A percentile compares a stretch with the other conserved stretches of the same genome.
phyloP scores from a whole-genome alignment of 2,329 filamentous ascomycete genomes.

The Pseudocercospora fuligena region DNA sequence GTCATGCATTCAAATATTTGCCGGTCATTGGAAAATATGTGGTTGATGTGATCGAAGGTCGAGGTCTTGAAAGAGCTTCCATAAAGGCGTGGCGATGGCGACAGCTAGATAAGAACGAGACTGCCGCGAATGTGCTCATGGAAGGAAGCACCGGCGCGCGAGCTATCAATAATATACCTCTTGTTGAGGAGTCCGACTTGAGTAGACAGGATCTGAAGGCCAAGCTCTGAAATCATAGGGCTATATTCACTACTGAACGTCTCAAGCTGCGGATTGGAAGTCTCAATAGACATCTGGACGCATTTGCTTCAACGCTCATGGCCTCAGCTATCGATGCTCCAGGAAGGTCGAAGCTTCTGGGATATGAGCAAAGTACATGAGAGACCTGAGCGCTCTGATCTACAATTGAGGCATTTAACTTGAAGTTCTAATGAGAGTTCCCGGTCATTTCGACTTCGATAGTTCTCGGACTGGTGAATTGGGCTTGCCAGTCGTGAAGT shows the following conservation, averaged over 20 bases:
- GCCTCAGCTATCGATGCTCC: too few relatives aligned
- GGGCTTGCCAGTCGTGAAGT: conserved; percentile 55
- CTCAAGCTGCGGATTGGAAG: too few relatives aligned
- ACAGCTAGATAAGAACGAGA: background rate
- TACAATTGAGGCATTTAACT: too few relatives aligned
- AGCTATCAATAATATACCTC: background rate
- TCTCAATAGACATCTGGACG: too few relatives aligned
- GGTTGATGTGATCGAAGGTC: background rate
- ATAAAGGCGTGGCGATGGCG: background rate
- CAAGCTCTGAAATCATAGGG: background rate
- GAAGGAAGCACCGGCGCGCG: background rate
- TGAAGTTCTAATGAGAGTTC: too few relatives aligned
- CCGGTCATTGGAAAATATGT: background rate
- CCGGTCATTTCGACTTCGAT: too few relatives aligned
- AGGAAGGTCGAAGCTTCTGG: too few relatives aligned
- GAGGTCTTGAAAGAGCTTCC: background rate
- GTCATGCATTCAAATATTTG: too few relatives aligned
- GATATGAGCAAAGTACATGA: too few relatives aligned
- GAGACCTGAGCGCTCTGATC: too few relatives aligned
- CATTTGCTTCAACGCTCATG: too few relatives aligned
- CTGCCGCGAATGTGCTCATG: background rate
- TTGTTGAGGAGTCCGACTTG: background rate
- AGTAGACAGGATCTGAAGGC: background rate
- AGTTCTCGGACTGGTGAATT: conserved; percentile 60
- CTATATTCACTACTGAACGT: too few relatives aligned